Percentiles rank a stretch among this genome's conserved stretches.
Evolutionary conservation across 139 green algal genomes (phyloP).

Genomic region (Chlorella sp.): DNA sequence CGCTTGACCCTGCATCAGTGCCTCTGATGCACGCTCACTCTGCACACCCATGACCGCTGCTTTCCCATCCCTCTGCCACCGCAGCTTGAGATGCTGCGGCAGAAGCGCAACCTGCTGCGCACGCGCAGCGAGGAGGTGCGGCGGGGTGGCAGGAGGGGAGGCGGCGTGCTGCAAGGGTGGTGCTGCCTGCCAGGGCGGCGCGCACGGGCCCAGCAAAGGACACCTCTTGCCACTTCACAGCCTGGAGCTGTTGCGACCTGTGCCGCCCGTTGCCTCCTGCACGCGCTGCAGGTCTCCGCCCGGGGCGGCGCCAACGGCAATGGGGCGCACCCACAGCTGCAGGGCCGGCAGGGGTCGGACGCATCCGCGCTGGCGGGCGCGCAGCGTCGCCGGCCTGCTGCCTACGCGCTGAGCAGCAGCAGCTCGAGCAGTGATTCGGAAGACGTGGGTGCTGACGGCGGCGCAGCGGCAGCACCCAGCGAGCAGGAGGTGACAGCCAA

Average conservation of each 20-base stretch:
- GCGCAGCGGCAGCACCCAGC: conserved; percentile 6
- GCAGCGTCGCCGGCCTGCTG: neutral
- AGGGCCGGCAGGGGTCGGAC: neutral
- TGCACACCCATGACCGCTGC: neutral
- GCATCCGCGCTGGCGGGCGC: neutral
- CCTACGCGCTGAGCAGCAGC: conserved; percentile 18
- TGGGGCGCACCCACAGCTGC: neutral
- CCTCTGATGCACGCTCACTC: neutral
- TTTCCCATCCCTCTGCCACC: neutral
- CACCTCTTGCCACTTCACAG: too few species aligned
- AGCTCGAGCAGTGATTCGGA: conserved; percentile 16
- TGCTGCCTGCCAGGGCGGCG: too few species aligned
- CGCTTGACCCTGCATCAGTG: neutral
- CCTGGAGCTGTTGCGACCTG: too few species aligned
- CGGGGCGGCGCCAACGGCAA: neutral
- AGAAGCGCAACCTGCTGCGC: conserved; percentile 31
- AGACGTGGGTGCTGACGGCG: neutral
- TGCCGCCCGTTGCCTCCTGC: too few species aligned
- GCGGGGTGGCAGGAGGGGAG: neutral
- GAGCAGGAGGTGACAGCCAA: conserved; percentile 17
- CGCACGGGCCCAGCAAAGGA: neutral
- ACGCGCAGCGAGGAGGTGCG: conserved; percentile 11
- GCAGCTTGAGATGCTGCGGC: conserved; percentile 24
- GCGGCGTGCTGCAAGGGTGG: too few species aligned
- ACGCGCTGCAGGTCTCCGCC: neutral